Percentiles rank a stretch among this genome's conserved stretches.
Conservation (phyloP, 1,139 yeast species). For the Hemisphaericaspora subhashii region DNA sequence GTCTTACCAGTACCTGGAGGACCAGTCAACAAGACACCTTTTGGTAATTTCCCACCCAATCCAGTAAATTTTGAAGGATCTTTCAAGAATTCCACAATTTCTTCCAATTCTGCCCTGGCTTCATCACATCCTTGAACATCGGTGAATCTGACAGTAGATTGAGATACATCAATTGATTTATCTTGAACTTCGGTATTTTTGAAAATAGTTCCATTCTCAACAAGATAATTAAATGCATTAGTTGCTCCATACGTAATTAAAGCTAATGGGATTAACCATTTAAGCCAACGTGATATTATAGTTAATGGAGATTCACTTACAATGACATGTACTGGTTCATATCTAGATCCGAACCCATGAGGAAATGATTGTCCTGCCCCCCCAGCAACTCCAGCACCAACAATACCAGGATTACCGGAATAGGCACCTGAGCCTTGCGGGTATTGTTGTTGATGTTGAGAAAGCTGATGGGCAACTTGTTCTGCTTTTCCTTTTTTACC, state of each 20-base stretch:
- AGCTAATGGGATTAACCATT: slow-evolving; percentile 85
- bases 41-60: slow-evolving; percentile 94
- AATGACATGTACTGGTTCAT: slow-evolving; percentile 86
- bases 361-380: slow-evolving; percentile 32
- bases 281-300: slow-evolving; percentile 80
- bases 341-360: slow-evolving; percentile 48
- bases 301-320: slow-evolving; percentile 82
- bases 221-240: slow-evolving; percentile 70
- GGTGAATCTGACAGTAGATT: slow-evolving; percentile 82
- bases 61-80: slow-evolving; percentile 97
- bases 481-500: slow-evolving; percentile 83
- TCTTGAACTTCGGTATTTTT: slow-evolving; percentile 76
- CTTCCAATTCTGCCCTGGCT: slow-evolving; percentile 95
- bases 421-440: background rate
- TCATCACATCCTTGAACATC: slow-evolving; percentile 99
- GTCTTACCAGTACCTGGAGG: slow-evolving; percentile 99
- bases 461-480: slow-evolving; percentile 40
- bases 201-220: slow-evolving; percentile 82
- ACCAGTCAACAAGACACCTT: slow-evolving; percentile 94
- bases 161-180: slow-evolving; percentile 77
- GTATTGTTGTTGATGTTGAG: slow-evolving; percentile 6
- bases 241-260: slow-evolving; percentile 71
- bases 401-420: slow-evolving; percentile 14
- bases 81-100: slow-evolving; percentile 91
- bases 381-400: slow-evolving; percentile 21